These are phyloP conservation scores for Penicillium sp. DNA, from an alignment of 2,329 filamentous ascomycete genomes.

Conservation along the genomic window DNA sequence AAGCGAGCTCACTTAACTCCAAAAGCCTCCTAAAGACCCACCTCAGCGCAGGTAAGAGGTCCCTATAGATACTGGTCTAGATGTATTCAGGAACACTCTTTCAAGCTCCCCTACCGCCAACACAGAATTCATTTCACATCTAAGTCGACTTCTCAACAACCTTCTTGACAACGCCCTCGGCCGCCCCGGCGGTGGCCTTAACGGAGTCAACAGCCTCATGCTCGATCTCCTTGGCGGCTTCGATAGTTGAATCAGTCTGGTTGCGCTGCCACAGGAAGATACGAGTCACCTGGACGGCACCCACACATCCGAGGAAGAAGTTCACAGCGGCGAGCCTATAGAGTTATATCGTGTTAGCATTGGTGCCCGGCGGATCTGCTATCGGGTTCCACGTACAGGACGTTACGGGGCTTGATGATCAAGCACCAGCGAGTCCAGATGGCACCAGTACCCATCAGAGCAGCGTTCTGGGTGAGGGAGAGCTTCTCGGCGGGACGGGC, in stretches of 20 bases:
- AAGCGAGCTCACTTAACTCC: not conserved
- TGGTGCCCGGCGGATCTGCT: not conserved
- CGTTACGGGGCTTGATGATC: slow-evolving; percentile 90
- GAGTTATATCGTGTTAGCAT: slow-evolving; percentile 9
- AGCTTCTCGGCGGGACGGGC: slow-evolving; percentile 87
- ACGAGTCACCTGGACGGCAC: slow-evolving; percentile 74
- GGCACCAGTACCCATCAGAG: slow-evolving; percentile 82
- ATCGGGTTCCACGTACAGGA: slow-evolving; percentile 61
- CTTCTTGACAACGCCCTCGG: slow-evolving; percentile 39
- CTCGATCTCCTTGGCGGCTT: slow-evolving; percentile 40
- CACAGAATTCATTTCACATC: not conserved
- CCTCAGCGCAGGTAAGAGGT: not conserved
- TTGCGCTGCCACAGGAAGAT: slow-evolving; percentile 64
- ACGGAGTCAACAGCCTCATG: slow-evolving; percentile 37
- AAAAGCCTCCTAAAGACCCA: not conserved
- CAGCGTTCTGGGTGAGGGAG: slow-evolving; percentile 86
- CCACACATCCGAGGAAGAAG: slow-evolving; percentile 93
- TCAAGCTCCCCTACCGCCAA: not conserved
- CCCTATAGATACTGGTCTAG: slow-evolving; percentile 13
- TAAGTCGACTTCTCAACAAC: slow-evolving; percentile 22
- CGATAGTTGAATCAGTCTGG: slow-evolving; percentile 50
- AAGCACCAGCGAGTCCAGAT: slow-evolving; percentile 99
- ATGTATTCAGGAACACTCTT: slow-evolving; percentile 6
- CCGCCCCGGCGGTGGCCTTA: slow-evolving; percentile 32
- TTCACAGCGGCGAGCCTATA: slow-evolving; percentile 85